Conservation (phyloP, 2,329 filamentous ascomycete species). For the Ceratocystis papillata region DNA sequence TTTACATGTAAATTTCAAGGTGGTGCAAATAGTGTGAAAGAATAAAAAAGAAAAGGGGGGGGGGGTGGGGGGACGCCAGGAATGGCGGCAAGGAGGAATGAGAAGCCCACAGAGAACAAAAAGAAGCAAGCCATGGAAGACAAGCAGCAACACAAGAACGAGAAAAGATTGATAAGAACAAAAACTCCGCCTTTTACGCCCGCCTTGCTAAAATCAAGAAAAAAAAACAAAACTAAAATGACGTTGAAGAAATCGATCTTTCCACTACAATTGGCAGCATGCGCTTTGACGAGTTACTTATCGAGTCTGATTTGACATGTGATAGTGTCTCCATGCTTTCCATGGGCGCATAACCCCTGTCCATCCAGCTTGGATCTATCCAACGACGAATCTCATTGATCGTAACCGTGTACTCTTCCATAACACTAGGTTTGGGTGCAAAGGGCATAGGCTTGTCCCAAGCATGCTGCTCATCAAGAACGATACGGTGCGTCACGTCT, state of each 20-base stretch:
- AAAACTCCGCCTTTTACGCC: background rate
- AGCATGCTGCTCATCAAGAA: constrained; percentile 38
- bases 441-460: constrained; percentile 42
- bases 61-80: no score
- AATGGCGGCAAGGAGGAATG: no score
- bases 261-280: constrained; percentile 14
- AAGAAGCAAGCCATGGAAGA: background rate
- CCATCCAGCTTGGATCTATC: constrained; percentile 31
- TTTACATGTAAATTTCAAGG: no score
- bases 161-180: background rate
- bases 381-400: constrained; percentile 35
- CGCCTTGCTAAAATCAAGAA: background rate
- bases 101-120: no score
- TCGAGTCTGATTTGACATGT: background rate
- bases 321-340: constrained; percentile 10
- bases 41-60: no score
- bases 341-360: background rate
- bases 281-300: constrained; percentile 8
- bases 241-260: constrained; percentile 6
- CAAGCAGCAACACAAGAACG: background rate
- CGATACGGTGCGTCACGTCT: constrained; percentile 36
- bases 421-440: constrained; percentile 36
- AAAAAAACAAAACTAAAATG: background rate
- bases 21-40: no score
- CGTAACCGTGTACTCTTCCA: constrained; percentile 39